phyloP scores from a whole-genome alignment of 768 basidiomycete genomes.

The Rhodosporidiobolus sp. region DNA sequence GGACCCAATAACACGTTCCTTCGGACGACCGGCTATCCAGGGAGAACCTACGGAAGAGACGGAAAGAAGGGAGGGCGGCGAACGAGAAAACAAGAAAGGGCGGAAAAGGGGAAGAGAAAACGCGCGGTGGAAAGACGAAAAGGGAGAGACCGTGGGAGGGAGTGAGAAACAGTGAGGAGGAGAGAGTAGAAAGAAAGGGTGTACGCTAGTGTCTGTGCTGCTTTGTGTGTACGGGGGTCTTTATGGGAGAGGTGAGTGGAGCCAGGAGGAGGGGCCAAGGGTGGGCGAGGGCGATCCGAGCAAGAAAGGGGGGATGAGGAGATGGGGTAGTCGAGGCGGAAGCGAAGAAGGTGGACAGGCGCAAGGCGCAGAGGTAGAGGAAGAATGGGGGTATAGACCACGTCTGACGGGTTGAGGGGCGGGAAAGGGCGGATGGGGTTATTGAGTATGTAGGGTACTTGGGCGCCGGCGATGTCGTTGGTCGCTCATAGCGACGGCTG shows the following conservation, averaged over 20 bases:
- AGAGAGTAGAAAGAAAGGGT: not conserved
- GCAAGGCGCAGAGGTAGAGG: not conserved
- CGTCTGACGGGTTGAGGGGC: not conserved
- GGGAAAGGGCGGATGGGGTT: not conserved
- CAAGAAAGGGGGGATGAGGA: no score
- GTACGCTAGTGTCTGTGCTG: not conserved
- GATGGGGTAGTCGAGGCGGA: not conserved
- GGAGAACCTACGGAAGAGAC: no score
- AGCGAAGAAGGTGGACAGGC: not conserved
- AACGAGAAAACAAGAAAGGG: constrained; percentile 1
- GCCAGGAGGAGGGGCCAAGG: not conserved
- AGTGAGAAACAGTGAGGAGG: no score
- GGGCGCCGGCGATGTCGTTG: not conserved
- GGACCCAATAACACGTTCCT: no score
- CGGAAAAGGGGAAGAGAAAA: not conserved
- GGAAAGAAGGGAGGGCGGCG: not conserved
- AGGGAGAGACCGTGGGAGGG: no score
- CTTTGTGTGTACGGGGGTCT: no score
- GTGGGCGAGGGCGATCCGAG: not conserved
- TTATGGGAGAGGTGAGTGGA: no score
- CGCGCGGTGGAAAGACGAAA: not conserved
- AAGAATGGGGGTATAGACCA: no score
- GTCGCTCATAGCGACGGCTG: not conserved
- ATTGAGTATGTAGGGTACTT: no score
- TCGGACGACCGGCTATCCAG: no score